Conservation (phyloP, 2,329 filamentous ascomycete genomes). For the Sclerotinia glacialis region DNA sequence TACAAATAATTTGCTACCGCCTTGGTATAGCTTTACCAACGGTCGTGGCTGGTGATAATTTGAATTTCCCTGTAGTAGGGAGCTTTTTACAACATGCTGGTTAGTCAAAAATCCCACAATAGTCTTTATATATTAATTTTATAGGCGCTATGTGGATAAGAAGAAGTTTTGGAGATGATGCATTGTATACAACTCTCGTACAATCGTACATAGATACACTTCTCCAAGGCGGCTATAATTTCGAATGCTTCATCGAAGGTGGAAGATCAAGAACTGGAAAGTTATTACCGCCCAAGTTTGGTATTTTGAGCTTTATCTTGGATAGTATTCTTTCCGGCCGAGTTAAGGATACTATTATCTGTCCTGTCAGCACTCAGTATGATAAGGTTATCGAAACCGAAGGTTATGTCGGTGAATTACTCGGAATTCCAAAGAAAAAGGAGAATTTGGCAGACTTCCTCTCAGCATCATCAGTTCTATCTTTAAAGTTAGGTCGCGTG, state of each 20-base stretch:
- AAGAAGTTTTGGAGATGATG: constrained; percentile 86
- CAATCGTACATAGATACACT: constrained; percentile 94
- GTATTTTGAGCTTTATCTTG: constrained; percentile 86
- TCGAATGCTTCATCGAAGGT: constrained; percentile 97
- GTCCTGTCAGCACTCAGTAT: constrained; percentile 95
- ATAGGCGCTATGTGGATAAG: constrained; percentile 90
- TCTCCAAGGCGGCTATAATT: constrained; percentile 85
- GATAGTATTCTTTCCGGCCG: constrained; percentile 86
- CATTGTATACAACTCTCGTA: constrained; percentile 86
- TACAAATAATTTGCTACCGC: constrained; percentile 94
- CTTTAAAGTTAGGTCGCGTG: constrained; percentile 82
- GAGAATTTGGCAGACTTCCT: constrained; percentile 90
- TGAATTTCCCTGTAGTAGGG: constrained; percentile 90
- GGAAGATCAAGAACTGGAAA: constrained; percentile 92
- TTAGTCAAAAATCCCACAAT: constrained; percentile 32
- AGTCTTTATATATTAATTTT: constrained; percentile 9
- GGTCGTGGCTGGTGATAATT: constrained; percentile 91
- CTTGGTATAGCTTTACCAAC: constrained; percentile 84
- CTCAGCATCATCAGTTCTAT: constrained; percentile 81
- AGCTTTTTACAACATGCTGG: constrained; percentile 90
- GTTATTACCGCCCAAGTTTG: constrained; percentile 89
- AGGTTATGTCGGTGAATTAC: constrained; percentile 89
- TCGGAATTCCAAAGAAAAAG: constrained; percentile 92
- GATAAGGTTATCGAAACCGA: constrained; percentile 99
- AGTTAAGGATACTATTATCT: constrained; percentile 87